These are phyloP conservation scores for Iodosphaeria phyllophila DNA, from an alignment of 2,329 filamentous ascomycete genomes.

Conservation along the genomic window DNA sequence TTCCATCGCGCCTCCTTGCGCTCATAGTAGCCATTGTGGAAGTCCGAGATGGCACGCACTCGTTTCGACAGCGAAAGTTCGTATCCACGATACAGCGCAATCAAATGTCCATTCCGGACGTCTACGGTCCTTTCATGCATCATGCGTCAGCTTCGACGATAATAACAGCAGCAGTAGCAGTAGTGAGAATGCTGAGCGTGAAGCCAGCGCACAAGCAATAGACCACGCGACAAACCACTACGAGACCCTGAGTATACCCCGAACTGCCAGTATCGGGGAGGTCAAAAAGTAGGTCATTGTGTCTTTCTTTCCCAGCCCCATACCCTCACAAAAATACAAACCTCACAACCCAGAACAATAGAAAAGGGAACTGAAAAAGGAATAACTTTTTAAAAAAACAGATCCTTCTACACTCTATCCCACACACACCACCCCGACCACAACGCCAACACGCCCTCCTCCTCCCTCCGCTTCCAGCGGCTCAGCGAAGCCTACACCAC, in stretches of 20 bases:
- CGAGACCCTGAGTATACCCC: constrained; percentile 55
- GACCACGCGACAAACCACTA: constrained; percentile 46
- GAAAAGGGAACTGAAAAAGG: background rate
- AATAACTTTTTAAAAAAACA: constrained; percentile 9
- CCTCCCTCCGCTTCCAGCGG: constrained; percentile 59
- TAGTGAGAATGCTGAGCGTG: too few relatives aligned
- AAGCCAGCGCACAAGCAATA: too few relatives aligned
- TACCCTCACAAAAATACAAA: constrained; percentile 1
- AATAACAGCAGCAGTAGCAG: too few relatives aligned
- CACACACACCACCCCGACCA: constrained; percentile 86
- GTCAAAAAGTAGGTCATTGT: constrained; percentile 54
- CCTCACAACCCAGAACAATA: constrained; percentile 1
- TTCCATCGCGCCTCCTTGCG: too few relatives aligned
- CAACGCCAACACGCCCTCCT: constrained; percentile 57
- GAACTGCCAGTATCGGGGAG: constrained; percentile 50
- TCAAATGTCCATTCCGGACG: too few relatives aligned
- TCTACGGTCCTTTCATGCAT: too few relatives aligned
- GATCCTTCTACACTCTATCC: constrained; percentile 76
- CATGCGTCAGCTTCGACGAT: too few relatives aligned
- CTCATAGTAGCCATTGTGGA: too few relatives aligned
- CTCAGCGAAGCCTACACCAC: constrained; percentile 71
- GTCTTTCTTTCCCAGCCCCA: constrained; percentile 1
- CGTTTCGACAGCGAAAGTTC: too few relatives aligned
- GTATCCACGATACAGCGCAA: too few relatives aligned
- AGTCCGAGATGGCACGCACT: too few relatives aligned